phyloP scores from a whole-genome alignment of 345 rosid species.

The Camelina sativa region DNA sequence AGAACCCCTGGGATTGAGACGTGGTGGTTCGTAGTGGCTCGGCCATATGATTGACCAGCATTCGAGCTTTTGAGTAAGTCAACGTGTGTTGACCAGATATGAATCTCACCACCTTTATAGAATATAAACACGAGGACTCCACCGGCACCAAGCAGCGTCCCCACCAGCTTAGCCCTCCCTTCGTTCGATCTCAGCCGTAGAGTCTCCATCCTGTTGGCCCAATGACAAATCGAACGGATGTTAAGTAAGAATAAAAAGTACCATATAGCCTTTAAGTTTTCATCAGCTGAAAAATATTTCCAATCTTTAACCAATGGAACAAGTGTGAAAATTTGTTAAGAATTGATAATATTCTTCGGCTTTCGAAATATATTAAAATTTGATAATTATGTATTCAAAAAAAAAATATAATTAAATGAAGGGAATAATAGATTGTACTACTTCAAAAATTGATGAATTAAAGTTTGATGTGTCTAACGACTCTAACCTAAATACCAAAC shows the following conservation, averaged over 20 bases:
- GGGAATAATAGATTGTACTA: neutral
- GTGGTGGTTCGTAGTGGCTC: slow-evolving; percentile 28
- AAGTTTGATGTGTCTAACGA: neutral
- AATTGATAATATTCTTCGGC: neutral
- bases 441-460: neutral
- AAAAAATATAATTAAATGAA: neutral
- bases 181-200: slow-evolving; percentile 38
- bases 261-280: neutral
- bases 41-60: slow-evolving; percentile 17
- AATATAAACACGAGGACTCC: slow-evolving; percentile 62
- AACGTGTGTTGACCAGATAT: slow-evolving; percentile 48
- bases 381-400: too few relatives aligned
- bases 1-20: slow-evolving; percentile 40
- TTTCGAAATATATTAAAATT: neutral
- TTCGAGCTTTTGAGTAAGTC: slow-evolving; percentile 32
- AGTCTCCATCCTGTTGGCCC: slow-evolving; percentile 47
- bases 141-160: slow-evolving; percentile 53
- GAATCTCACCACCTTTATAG: slow-evolving; percentile 55
- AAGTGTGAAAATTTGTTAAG: neutral
- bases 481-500: slow-evolving; percentile 49
- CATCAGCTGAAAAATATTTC: neutral
- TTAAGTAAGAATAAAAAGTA: neutral
- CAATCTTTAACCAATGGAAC: neutral
- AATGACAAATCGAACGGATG: slow-evolving; percentile 1
- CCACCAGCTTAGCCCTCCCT: slow-evolving; percentile 57